Base-by-base conservation (phyloP, 371 early-diverging fungal species). In the Mortierella sp. region DNA sequence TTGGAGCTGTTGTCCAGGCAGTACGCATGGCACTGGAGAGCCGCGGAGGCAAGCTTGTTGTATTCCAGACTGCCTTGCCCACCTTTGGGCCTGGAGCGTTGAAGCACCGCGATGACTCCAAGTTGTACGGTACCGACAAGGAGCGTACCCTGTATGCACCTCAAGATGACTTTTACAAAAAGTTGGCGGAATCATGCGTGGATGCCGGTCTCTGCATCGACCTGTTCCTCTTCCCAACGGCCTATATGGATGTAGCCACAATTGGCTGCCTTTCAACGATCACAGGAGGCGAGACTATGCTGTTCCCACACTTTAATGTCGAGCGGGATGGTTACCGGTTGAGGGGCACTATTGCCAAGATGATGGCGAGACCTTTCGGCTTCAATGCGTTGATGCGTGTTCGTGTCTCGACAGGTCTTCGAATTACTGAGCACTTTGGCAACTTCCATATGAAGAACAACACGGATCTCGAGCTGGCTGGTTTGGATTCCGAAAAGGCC, bases 181-280 rank as follows among this genome's bases (percentile, higher is more conserved):
- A 92, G 68, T 80, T 96, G 72, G 98, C 89, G 0, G 88, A 92
- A 60, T 88, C 93, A 52, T 92, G 89, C 70, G 92, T 93, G 11
- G 86, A 90, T 51, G 71, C 86, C 19, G 98, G 98, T 23, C 82
- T 98, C 30, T 89, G 91, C 61, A 88, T 95, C 60, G 98, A 96
- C 82, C 70, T 96, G 64, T 98, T 94, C 86, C 74, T 96, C 30
- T 95, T 96, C 84, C 95, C 97, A 12, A 86, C 88, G 45, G 84
- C 90, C 1, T 97, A 94, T 76, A 85, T 96, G 50, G 99, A 99
- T 77, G 84, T 96, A 0, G 96, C 97, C 9, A 93, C 95, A 0
- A 58, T 85, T 80, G 93, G 96, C 59, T 79, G 87, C 44, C 76
- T 98, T 26, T 81, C 95, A 45, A 87, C 91, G 7, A 61, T 95